Evolutionary conservation across 2,329 filamentous ascomycete genomes (phyloP).

Genomic region (Fusarium kyushuense): DNA sequence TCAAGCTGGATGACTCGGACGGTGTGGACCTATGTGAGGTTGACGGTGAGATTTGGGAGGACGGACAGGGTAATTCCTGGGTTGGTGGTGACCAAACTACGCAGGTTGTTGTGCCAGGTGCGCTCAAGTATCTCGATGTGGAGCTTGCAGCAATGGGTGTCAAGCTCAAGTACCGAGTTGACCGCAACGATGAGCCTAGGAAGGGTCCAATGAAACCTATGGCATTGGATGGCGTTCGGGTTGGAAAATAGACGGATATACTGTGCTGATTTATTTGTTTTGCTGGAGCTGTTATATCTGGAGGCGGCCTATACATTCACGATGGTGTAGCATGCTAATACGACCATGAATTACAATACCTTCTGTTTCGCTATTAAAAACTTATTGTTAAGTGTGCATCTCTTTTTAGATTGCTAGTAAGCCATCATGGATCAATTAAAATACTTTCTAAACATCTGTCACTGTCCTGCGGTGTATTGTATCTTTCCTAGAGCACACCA

Average conservation of each 20-base stretch:
- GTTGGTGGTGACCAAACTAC: slow-evolving; percentile 92
- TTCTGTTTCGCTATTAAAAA: too few species aligned
- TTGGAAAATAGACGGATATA: slow-evolving; percentile 45
- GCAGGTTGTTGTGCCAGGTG: slow-evolving; percentile 90
- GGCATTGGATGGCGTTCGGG: slow-evolving; percentile 48
- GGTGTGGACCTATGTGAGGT: slow-evolving; percentile 67
- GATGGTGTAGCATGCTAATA: slow-evolving; percentile 37
- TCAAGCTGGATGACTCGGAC: slow-evolving; percentile 67
- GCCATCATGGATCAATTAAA: too few species aligned
- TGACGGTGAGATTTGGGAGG: slow-evolving; percentile 88
- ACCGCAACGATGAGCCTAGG: slow-evolving; percentile 73
- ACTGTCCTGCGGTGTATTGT: background rate
- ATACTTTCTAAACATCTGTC: background rate
- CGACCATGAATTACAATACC: slow-evolving; percentile 29
- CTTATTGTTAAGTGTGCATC: too few species aligned
- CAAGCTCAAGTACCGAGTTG: slow-evolving; percentile 83
- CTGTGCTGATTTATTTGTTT: slow-evolving; percentile 35
- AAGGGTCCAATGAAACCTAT: slow-evolving; percentile 63
- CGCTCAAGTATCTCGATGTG: slow-evolving; percentile 92
- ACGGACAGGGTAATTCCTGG: slow-evolving; percentile 86
- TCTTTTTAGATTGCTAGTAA: too few species aligned
- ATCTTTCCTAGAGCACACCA: background rate
- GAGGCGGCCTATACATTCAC: slow-evolving; percentile 25
- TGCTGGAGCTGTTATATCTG: slow-evolving; percentile 36
- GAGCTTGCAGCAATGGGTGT: slow-evolving; percentile 97